Conservation (phyloP, 345 rosid genomes). For the Aquilaria malaccensis region DNA sequence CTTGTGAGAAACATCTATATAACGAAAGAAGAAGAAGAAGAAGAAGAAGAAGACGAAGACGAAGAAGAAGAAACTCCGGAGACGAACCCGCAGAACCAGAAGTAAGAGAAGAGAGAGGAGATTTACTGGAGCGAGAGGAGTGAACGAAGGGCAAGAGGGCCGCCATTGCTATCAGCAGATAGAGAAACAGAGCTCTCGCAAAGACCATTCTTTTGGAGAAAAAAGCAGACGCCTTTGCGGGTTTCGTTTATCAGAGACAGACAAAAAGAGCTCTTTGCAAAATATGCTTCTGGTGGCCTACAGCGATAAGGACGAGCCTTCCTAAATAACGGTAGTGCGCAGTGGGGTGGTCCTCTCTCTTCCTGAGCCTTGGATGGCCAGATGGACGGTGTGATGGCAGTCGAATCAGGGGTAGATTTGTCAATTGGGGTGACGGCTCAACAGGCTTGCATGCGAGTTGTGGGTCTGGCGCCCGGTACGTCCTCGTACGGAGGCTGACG, state of each 20-base stretch:
- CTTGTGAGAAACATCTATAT: not conserved
- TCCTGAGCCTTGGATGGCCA: not conserved
- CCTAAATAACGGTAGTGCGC: not conserved
- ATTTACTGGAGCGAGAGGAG: slow-evolving; percentile 19
- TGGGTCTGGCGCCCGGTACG: slow-evolving; percentile 4
- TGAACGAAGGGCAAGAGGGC: slow-evolving; percentile 15
- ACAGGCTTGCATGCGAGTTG: not conserved
- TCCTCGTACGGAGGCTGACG: slow-evolving; percentile 23
- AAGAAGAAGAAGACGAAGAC: not conserved
- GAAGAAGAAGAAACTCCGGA: too few relatives aligned
- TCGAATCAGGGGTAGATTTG: too few relatives aligned
- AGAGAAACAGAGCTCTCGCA: slow-evolving; percentile 14
- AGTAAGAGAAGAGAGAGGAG: slow-evolving; percentile 2
- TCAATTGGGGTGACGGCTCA: not conserved
- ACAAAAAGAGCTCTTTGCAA: not conserved
- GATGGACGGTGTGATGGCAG: too few relatives aligned
- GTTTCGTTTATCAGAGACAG: not conserved
- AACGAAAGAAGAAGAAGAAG: not conserved
- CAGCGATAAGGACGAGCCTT: not conserved
- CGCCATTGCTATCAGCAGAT: slow-evolving; percentile 13
- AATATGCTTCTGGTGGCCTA: not conserved
- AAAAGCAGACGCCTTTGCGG: slow-evolving; percentile 10
- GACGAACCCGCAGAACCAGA: not conserved
- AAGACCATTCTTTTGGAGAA: slow-evolving; percentile 12
- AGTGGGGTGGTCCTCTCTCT: not conserved